Conservation (phyloP, 2,329 filamentous ascomycete species). For the Fusarium annulatum region DNA sequence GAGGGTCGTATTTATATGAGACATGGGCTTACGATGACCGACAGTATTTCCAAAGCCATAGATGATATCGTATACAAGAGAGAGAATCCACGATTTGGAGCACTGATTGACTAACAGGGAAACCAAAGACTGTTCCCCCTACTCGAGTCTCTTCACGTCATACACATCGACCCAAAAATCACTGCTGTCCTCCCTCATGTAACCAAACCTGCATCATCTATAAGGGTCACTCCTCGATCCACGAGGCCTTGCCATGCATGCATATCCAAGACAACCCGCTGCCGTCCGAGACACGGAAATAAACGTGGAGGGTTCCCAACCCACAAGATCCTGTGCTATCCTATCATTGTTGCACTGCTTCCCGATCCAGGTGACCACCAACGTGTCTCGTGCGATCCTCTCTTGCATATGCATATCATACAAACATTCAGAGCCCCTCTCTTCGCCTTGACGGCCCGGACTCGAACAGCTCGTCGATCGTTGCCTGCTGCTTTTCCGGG, state of each 20-base stretch:
- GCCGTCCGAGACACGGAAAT: slow-evolving; percentile 42
- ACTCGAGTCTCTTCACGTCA: neutral
- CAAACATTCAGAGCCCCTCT: slow-evolving; percentile 33
- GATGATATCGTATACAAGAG: neutral
- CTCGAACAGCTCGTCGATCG: slow-evolving; percentile 39
- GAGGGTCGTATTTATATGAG: slow-evolving; percentile 12
- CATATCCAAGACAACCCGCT: slow-evolving; percentile 37
- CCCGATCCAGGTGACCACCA: slow-evolving; percentile 41
- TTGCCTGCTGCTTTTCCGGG: slow-evolving; percentile 39
- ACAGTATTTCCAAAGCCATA: neutral
- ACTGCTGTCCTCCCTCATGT: slow-evolving; percentile 18
- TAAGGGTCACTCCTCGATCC: slow-evolving; percentile 29
- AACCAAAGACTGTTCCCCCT: neutral
- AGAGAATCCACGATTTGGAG: neutral
- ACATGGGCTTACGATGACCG: neutral
- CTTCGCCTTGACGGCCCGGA: slow-evolving; percentile 31
- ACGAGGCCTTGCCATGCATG: slow-evolving; percentile 35
- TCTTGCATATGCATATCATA: slow-evolving; percentile 23
- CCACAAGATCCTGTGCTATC: slow-evolving; percentile 39
- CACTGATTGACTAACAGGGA: neutral
- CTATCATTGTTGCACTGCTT: slow-evolving; percentile 39
- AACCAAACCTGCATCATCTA: slow-evolving; percentile 36
- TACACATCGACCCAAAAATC: neutral
- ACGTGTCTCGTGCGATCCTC: slow-evolving; percentile 38
- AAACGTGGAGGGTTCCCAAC: slow-evolving; percentile 41